phyloP scores from a whole-genome alignment of 1,284 basidiomycete genomes.

The Golubevia sp. region DNA sequence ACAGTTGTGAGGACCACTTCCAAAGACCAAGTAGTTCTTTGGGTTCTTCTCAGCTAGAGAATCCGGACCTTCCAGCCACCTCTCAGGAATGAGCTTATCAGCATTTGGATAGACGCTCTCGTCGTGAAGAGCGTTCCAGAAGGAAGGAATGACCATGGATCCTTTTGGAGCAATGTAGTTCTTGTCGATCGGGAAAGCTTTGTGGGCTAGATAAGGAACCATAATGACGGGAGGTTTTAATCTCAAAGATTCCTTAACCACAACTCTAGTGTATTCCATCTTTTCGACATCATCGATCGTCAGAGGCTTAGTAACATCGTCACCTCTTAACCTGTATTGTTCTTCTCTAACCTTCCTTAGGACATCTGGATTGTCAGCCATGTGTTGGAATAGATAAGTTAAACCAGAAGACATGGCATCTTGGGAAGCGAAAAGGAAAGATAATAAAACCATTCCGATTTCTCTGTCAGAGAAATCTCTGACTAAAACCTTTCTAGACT shows the following conservation, averaged over 20 bases:
- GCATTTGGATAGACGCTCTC: conserved; percentile 84
- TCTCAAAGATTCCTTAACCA: conserved; percentile 89
- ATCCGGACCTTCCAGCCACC: conserved; percentile 85
- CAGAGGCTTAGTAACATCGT: conserved; percentile 78
- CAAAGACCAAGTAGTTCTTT: conserved; percentile 95
- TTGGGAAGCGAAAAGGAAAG: conserved; percentile 96
- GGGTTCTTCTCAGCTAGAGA: conserved; percentile 78
- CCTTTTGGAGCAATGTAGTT: conserved; percentile 89
- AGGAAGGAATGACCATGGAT: conserved; percentile 96
- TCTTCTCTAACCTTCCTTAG: conserved; percentile 88
- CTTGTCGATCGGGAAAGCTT: conserved; percentile 85
- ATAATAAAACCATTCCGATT: conserved; percentile 91
- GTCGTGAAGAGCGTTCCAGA: conserved; percentile 89
- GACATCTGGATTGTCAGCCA: conserved; percentile 88
- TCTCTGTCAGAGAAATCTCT: conserved; percentile 90
- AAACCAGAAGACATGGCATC: conserved; percentile 86
- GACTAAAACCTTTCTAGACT: conserved; percentile 63
- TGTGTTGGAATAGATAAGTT: conserved; percentile 93
- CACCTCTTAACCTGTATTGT: conserved; percentile 80
- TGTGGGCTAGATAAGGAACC: conserved; percentile 91
- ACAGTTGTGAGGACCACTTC: conserved; percentile 79
- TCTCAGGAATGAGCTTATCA: conserved; percentile 81
- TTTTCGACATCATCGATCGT: conserved; percentile 87
- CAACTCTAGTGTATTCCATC: conserved; percentile 89
- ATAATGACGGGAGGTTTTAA: conserved; percentile 73